These are phyloP conservation scores for Xylogone sp. DNA, from an alignment of 2,329 filamentous ascomycete species.

Conservation along the genomic window DNA sequence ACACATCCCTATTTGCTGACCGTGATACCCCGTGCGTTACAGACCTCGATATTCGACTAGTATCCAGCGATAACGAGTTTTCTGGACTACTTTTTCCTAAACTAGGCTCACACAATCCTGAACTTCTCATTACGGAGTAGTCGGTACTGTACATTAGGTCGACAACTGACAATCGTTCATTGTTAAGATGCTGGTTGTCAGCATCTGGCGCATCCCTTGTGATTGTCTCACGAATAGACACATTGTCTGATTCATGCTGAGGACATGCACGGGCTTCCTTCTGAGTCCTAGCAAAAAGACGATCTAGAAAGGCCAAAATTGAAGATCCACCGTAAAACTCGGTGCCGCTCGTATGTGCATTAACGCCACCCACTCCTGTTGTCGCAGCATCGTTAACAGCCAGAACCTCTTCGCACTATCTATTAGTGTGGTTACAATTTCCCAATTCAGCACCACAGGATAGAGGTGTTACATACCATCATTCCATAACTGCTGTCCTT, in stretches of 20 bases:
- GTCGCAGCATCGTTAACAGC: neutral
- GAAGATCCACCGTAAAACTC: conserved; percentile 27
- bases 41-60: neutral
- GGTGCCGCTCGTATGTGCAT: conserved; percentile 24
- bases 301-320: conserved; percentile 22
- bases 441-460: no score
- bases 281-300: neutral
- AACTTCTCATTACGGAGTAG: neutral
- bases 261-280: neutral
- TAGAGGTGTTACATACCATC: no score
- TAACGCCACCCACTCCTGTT: conserved; percentile 19
- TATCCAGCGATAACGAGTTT: neutral
- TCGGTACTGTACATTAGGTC: conserved; percentile 1
- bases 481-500: no score
- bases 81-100: neutral
- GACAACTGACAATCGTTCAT: neutral
- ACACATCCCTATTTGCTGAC: neutral
- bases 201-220: neutral
- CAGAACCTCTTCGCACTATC: neutral
- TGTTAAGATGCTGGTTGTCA: neutral
- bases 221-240: no score
- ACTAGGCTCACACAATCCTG: neutral
- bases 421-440: neutral
- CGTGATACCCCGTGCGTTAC: neutral
- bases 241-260: neutral